Evolutionary conservation across 306 rosid genomes (phyloP).

Genomic region (Pyrus communis): DNA sequence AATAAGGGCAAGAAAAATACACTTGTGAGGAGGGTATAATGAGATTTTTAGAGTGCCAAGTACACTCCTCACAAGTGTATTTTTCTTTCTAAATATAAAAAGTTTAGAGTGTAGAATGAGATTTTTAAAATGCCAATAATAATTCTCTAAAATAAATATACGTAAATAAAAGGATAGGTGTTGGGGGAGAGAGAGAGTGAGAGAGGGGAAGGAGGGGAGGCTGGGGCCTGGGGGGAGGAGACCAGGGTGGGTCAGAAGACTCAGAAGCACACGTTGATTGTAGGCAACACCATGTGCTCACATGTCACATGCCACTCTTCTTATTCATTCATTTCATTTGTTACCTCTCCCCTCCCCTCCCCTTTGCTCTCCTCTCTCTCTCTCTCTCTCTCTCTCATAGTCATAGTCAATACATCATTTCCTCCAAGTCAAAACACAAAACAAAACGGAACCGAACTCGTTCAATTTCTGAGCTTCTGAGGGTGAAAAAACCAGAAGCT

Average conservation of each 20-base stretch:
- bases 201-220: background rate
- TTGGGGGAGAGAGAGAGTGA: background rate
- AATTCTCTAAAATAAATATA: background rate
- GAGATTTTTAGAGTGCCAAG: too few species aligned
- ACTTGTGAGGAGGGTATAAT: too few species aligned
- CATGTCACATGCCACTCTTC: constrained; percentile 31
- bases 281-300: constrained; percentile 94
- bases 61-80: too few species aligned
- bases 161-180: background rate
- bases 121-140: too few species aligned
- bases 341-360: background rate
- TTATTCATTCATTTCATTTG: background rate
- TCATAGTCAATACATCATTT: background rate
- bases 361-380: background rate
- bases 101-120: too few species aligned
- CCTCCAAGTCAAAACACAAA: background rate
- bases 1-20: too few species aligned
- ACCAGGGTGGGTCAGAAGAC: constrained; percentile 88
- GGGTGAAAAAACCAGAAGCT: background rate
- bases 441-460: background rate
- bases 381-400: background rate
- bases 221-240: constrained; percentile 11
- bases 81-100: too few species aligned
- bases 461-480: background rate
- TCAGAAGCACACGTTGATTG: constrained; percentile 78